Base-by-base conservation (phyloP, 331 rosid genomes). In the Spiraea crenata region DNA sequence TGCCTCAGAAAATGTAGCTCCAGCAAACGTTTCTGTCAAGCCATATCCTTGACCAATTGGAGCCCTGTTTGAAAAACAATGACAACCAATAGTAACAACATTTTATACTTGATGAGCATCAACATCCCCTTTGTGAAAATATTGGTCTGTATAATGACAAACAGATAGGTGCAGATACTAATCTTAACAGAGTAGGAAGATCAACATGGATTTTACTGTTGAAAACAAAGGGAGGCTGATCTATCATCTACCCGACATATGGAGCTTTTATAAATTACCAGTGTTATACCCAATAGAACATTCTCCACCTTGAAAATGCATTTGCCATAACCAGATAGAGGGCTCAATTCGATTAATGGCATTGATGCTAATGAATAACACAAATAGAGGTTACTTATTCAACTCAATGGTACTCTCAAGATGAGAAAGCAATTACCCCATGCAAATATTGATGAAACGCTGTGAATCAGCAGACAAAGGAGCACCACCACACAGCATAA, bases 11-110 rank as follows among this genome's bases (percentile, higher is more conserved):
- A 93, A 90, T 13, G 96, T 67, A 78, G 92, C 98, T 70, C 98
- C 98, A 48, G 97, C 97, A 87, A 90, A 93, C 70, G 98, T 93
- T 85, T 93, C 98, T 9, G 97, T 93, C 86, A 90, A 82, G 70
- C 98, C 98, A 82, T 90, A 93, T 77, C 80, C 98, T 87, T 93
- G 98, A 58, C 98, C 98, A 25, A 93, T 80, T 56, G 97, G 96
- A 80, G 96, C 87, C 83, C 98, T 93, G 72, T 69, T 51, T 8
- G 31, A 72, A 31, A 44, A 48, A 61, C 50, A 57, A 38, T 1
- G 19, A 16, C 61, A 60, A 31, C 17, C 44, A 16, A 75, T 67
- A 44, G 2, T 16, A 56, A 56, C 10, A 39, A 31, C 49, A 4
- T 4, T 69, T 51, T 17, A 40, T 20, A 47, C n/a, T 1, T 2